Evolutionary conservation across 164 flowering plant genomes (phyloP), one percentile per base, ranked within the genome.

Genomic region (Stephania yunnanensis): DNA sequence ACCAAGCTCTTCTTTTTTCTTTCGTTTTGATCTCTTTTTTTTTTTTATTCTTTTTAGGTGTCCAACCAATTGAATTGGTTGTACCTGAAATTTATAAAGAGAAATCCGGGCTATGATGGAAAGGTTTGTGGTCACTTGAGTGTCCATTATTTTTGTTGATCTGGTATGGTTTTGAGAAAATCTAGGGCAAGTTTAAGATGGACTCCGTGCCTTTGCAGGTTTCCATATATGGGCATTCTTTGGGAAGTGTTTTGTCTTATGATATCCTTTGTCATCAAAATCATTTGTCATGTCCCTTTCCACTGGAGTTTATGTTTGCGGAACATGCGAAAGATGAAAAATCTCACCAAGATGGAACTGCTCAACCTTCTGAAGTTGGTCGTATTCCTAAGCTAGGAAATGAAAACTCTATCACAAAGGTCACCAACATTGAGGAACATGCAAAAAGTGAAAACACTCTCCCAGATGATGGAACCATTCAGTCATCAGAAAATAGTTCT

Each of bases 261-360:
- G 99, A 96, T 83, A 96, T 96, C 71, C 97, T 96, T 71, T 96
- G 99, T 76, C 99, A 96, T 83, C 99, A 96, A 85, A 90, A 92
- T 73, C 84, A 75, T 76, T 80, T 92, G 64, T 89, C 86, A 29
- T 86, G 91, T 31, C 94, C 93, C 36, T 90, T 90, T 81, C 97
- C 97, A 22, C 87, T 91, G 94, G 90, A 91, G 63, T 84, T 78
- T 78, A 79, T 88, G 83, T 92, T 78, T 81, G 84, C 76, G 74
- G 88, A 88, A 71, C 76, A 75, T 6, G 71, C 53, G 50, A 71
- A 20, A 30, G 72, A 64, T 52, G 83, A 85, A 70, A 82, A 80
- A 58, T 75, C 82, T 46, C 44, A 72, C 3, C 29, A 74, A 48
- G 61, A 45, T 78, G 55, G 66, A 64, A 71, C 79, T 61, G 79